A percentile compares a stretch with the other conserved stretches of the same genome.
phyloP scores from a whole-genome alignment of 1,139 yeast species.

The Nematodospora anomalae region DNA sequence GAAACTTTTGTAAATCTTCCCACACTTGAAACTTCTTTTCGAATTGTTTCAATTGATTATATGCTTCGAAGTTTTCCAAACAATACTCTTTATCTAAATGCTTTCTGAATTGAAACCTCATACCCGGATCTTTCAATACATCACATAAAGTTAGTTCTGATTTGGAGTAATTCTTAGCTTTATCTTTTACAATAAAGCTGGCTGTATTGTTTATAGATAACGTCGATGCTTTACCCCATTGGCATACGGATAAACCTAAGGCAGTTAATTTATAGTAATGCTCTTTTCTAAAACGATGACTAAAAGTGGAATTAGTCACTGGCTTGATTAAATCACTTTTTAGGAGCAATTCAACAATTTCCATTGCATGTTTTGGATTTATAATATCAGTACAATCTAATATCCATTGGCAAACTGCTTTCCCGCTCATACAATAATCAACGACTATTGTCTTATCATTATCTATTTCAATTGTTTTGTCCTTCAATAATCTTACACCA shows the following conservation, averaged over 20 bases:
- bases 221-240: conserved; percentile 11
- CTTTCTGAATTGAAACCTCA: conserved; percentile 62
- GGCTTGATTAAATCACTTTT: conserved; percentile 46
- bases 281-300: conserved; percentile 2
- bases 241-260: conserved; percentile 12
- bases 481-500: conserved; percentile 62
- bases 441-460: conserved; percentile 23
- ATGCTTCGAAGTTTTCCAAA: conserved; percentile 75
- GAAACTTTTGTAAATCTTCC: conserved; percentile 12
- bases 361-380: conserved; percentile 57
- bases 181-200: not conserved
- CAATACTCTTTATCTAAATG: conserved; percentile 68
- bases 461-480: conserved; percentile 32
- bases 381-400: conserved; percentile 83
- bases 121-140: conserved; percentile 75
- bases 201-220: not conserved
- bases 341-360: conserved; percentile 58
- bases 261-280: conserved; percentile 11
- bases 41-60: conserved; percentile 53
- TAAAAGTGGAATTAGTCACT: not conserved
- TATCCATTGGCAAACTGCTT: conserved; percentile 82
- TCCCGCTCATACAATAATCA: conserved; percentile 64
- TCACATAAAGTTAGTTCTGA: conserved; percentile 33
- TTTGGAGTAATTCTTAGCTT: not conserved
- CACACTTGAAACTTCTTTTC: conserved; percentile 22